These are phyloP conservation scores for Pichia sp. DNA, from an alignment of 1,139 yeast genomes.

Conservation along the genomic window DNA sequence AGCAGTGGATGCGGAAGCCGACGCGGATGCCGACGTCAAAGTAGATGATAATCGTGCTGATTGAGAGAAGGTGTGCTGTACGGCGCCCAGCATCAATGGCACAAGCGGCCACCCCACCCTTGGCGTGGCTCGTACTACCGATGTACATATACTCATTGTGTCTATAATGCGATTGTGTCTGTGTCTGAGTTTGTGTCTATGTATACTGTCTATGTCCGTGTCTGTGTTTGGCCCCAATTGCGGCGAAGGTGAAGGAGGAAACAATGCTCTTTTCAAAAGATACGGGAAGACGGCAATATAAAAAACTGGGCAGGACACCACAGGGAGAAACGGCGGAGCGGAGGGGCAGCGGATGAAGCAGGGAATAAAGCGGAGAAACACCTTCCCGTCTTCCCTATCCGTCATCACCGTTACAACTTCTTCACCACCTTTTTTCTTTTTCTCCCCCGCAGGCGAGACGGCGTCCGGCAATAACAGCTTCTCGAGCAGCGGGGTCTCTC, in stretches of 20 bases:
- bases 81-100: neutral
- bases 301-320: neutral
- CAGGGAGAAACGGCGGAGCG: neutral
- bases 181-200: too few species aligned
- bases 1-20: neutral
- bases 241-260: neutral
- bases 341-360: neutral
- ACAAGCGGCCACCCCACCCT: neutral
- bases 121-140: neutral
- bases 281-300: neutral
- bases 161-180: too few species aligned
- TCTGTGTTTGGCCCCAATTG: too few species aligned
- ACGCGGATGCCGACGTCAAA: neutral
- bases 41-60: neutral
- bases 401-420: neutral
- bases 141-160: too few species aligned
- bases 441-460: neutral
- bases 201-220: too few species aligned
- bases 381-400: neutral
- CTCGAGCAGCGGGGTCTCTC: neutral
- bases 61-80: neutral
- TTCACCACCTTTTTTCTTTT: neutral
- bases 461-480: neutral
- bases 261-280: neutral
- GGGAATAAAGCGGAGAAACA: conserved; percentile 1